A percentile compares a stretch with the other conserved stretches of the same genome.
Conservation (phyloP, 148 eudicot species). For the Talinum fruticosum region DNA sequence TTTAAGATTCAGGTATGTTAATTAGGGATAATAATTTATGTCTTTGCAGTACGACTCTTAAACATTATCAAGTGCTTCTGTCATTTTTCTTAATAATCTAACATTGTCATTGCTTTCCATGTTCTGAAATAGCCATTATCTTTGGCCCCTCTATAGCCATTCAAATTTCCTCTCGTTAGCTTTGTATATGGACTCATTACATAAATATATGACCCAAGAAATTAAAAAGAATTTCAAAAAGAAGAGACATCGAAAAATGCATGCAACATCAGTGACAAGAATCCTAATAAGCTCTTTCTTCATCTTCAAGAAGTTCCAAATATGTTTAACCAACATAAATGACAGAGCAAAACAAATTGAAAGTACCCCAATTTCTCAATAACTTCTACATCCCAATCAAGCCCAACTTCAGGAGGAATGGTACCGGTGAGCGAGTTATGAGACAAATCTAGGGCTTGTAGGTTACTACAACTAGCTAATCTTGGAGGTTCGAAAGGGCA, state of each 20-base stretch:
- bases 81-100: no score
- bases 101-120: no score
- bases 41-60: no score
- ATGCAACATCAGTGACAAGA: conserved; percentile 87
- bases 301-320: conserved; percentile 50
- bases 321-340: conserved; percentile 53
- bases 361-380: conserved; percentile 55
- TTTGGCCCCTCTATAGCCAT: no score
- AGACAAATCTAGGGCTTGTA: conserved; percentile 66
- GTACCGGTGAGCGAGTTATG: conserved; percentile 63
- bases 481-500: conserved; percentile 33
- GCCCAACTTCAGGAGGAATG: conserved; percentile 32
- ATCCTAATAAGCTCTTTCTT: conserved; percentile 69
- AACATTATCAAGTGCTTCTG: no score
- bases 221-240: no score
- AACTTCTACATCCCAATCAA: conserved; percentile 22
- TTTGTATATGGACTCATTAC: no score
- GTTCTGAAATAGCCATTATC: no score
- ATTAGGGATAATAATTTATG: no score
- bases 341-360: conserved; percentile 45
- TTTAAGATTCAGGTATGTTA: no score
- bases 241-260: conserved; percentile 35
- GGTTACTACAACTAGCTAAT: conserved; percentile 45
- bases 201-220: not conserved
- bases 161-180: no score